Evolutionary conservation across 768 basidiomycete species (phyloP), one percentile per base, ranked within the genome.

Genomic region (Termitomyces sp.): DNA sequence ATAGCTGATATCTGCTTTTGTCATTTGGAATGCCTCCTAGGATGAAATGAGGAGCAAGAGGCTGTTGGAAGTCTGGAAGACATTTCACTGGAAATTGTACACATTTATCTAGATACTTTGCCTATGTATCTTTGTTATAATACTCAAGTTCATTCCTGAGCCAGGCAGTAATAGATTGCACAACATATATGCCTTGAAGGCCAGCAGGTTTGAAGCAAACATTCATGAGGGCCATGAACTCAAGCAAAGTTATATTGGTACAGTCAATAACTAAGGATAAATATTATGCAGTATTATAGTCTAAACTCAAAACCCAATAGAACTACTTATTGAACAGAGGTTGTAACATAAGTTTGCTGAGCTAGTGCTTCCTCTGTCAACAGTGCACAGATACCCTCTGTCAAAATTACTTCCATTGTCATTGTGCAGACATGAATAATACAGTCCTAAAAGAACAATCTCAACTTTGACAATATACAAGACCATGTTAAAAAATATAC

Each of bases 181-280:
- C 84, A 17, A 98, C 94, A 67, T 97, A 99, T 10, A 89, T 83
- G 6, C 91, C 90, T 40, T 73, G 73, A 2, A 83, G 84, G 4
- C 88, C 93, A 8, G 87, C 85, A 21, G 97, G 97, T 59, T 95
- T 94, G 74, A 98, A 98, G 70, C 96, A 99, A 26, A 99, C 85
- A 63, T 98, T 92, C 6, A 77, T 68, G 2, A 98, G 77, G n/a
- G n/a, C n/a, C n/a, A n/a, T n/a, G n/a, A n/a, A n/a, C n/a, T n/a
- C n/a, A n/a, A 23, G 23, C 23, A 23, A 23, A 23, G 23, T 23
- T 23, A 23, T 23, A 2, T 23, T 23, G 23, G 23, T 23, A 23
- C 23, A 23, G 23, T 23, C 23, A 23, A 23, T 2, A 23, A 23
- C 23, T 23, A 23, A 23, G 23, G 23, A 23, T 2, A 23, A 23